phyloP scores from a whole-genome alignment of 2,329 filamentous ascomycete species.

The Cladosporium phlei region DNA sequence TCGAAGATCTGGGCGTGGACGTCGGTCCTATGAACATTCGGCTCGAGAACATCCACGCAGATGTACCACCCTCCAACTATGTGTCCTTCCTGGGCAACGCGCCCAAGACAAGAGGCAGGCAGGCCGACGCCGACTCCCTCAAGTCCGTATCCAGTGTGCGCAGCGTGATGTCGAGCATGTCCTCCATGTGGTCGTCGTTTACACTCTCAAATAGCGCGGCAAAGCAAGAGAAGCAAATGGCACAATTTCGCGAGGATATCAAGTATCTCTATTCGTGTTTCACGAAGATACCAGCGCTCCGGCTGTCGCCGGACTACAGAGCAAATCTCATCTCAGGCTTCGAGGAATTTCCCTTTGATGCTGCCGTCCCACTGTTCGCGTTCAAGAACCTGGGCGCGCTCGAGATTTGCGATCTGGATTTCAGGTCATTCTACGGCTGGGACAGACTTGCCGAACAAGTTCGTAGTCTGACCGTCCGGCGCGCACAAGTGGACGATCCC shows the following conservation, averaged over 20 bases:
- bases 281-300: conserved; percentile 92
- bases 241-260: conserved; percentile 75
- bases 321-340: conserved; percentile 86
- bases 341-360: conserved; percentile 97
- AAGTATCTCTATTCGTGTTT: conserved; percentile 98
- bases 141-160: conserved; percentile 94
- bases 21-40: conserved; percentile 96
- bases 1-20: conserved; percentile 84
- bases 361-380: conserved; percentile 87
- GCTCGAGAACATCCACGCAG: conserved; percentile 88
- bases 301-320: conserved; percentile 86
- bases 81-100: conserved; percentile 88
- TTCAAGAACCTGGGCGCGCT: conserved; percentile 96
- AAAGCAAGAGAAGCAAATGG: conserved; percentile 85
- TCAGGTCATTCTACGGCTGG: conserved; percentile 96
- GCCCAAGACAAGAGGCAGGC: conserved; percentile 71
- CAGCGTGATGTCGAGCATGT: conserved; percentile 97
- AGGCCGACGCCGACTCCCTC: conserved; percentile 81
- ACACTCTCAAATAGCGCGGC: conserved; percentile 76
- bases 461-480: conserved; percentile 80
- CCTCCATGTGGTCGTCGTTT: conserved; percentile 83
- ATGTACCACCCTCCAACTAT: conserved; percentile 81
- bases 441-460: conserved; percentile 88
- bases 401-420: conserved; percentile 93
- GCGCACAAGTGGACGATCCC: conserved; percentile 82